These are phyloP conservation scores for Anthracocystis walkeri DNA, from an alignment of 1,284 basidiomycete species.

Conservation along the genomic window DNA sequence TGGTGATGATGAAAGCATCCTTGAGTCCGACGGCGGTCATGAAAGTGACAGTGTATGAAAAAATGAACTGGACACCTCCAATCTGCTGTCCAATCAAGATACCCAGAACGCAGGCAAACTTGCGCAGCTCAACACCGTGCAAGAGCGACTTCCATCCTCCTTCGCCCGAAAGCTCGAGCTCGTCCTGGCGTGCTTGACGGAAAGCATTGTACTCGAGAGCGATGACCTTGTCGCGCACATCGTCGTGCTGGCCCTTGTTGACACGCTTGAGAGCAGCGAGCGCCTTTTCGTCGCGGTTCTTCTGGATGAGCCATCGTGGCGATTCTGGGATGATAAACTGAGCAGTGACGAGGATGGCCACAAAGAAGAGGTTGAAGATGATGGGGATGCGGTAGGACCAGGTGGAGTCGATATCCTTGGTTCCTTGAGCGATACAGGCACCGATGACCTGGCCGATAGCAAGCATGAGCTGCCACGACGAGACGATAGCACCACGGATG, in stretches of 20 bases:
- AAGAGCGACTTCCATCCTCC: conserved; percentile 71
- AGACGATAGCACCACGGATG: conserved; percentile 71
- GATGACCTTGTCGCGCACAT: conserved; percentile 67
- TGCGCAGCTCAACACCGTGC: conserved; percentile 66
- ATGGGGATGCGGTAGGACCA: conserved; percentile 70
- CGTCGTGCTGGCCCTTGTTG: conserved; percentile 70
- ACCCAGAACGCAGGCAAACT: conserved; percentile 71
- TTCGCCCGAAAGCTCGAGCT: conserved; percentile 66
- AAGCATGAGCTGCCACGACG: conserved; percentile 71
- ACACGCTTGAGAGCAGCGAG: conserved; percentile 69
- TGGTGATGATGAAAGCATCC: conserved; percentile 71
- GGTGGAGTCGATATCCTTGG: conserved; percentile 52
- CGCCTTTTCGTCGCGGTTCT: conserved; percentile 70
- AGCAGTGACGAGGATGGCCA: conserved; percentile 65
- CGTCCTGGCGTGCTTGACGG: conserved; percentile 70
- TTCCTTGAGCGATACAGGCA: conserved; percentile 70
- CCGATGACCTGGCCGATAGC: conserved; percentile 72
- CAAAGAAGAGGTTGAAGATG: conserved; percentile 71
- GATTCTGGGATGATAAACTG: conserved; percentile 70
- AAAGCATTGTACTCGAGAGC: conserved; percentile 67
- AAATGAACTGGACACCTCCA: conserved; percentile 70
- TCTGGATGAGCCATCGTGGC: conserved; percentile 71
- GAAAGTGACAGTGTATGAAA: conserved; percentile 68
- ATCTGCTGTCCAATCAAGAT: conserved; percentile 70
- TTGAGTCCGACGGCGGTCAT: conserved; percentile 63